Base-by-base conservation (phyloP, 2,329 filamentous ascomycete species). In the Aspergillus sp. region DNA sequence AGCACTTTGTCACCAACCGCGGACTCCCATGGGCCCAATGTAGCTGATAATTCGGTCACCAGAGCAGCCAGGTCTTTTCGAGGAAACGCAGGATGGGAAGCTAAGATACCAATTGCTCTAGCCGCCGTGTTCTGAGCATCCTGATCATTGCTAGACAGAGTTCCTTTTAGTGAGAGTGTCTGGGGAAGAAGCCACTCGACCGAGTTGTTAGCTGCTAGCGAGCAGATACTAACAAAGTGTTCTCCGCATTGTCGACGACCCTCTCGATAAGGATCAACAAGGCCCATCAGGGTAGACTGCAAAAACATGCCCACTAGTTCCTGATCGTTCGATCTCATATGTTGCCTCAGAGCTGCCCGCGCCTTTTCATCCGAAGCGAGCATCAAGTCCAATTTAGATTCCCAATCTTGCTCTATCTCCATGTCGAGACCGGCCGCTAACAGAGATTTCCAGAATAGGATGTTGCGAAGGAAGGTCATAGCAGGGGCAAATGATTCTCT, bases 341-440 rank as follows among this genome's bases (percentile, higher is more conserved):
- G 71, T 24, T 42, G 66, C 71, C 54, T 75, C 66, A 57, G 89
- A 68, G 81, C 80, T 24, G 81, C 73, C 41, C 90, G 83, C 11
- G 86, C 85, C 46, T 81, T 77, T 57, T 88, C 81, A 67, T 93
- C 89, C 5, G 88, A 89, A 41, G 86, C 83, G 30, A 95, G 80
- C 6, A 89, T 81, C 1, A 86, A 84, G 64, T 93, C 89, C 2
- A 98, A 79, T 64, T 89, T 88, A 46, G 87, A 82, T 70, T 92
- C 89, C 95, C 95, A 98, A 61, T 93, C 90, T 46, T 89, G 86
- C 64, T 93, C 89, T 22, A 91, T 72, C 9, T 83, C 81, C 22
- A 82, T 71, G 3, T 72, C 69, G 13, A 81, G 74, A 1, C 72
- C 68, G 12, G 77, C 77, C 12, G 75, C 70, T 15, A 66, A 66